Conservation (phyloP, 2,329 filamentous ascomycete genomes). For the Aphanocladium album region DNA sequence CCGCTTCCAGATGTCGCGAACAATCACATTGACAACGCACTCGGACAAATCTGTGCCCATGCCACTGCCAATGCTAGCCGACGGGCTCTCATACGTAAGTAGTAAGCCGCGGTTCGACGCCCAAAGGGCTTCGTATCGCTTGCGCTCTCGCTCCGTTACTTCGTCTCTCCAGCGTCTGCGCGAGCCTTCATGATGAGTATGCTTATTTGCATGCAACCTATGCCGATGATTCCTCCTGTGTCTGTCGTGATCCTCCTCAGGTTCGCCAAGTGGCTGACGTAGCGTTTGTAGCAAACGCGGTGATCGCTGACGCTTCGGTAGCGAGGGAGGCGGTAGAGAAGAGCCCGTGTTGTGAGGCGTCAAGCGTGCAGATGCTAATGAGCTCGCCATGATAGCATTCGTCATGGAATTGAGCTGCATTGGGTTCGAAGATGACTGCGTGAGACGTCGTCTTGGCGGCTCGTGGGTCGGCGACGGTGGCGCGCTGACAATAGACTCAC, state of each 20-base stretch:
- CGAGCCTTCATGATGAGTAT: constrained; percentile 71
- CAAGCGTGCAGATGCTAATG: constrained; percentile 60
- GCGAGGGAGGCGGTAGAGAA: constrained; percentile 29
- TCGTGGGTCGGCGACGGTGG: constrained; percentile 34
- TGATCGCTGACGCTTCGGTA: constrained; percentile 40
- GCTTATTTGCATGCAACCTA: constrained; percentile 52
- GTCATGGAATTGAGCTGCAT: constrained; percentile 62
- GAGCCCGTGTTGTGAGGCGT: constrained; percentile 36
- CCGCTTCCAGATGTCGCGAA: constrained; percentile 69
- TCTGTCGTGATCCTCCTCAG: constrained; percentile 51
- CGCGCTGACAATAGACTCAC: constrained; percentile 21
- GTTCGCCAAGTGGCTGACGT: constrained; percentile 47
- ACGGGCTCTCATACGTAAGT: constrained; percentile 23
- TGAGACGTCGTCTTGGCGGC: constrained; percentile 21
- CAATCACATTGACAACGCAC: constrained; percentile 62
- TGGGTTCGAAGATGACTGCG: constrained; percentile 27
- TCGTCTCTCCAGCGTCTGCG: constrained; percentile 72
- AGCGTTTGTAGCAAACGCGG: constrained; percentile 61
- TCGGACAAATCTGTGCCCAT: constrained; percentile 32
- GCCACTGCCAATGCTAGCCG: constrained; percentile 16
- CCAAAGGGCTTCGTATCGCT: constrained; percentile 80
- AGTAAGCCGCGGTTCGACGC: constrained; percentile 69
- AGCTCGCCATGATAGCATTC: constrained; percentile 70
- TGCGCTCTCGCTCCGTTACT: constrained; percentile 67
- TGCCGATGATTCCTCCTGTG: constrained; percentile 47